Evolutionary conservation across 345 rosid genomes (phyloP), one percentile per base, ranked within the genome.

Genomic region (Turnera subulata): DNA sequence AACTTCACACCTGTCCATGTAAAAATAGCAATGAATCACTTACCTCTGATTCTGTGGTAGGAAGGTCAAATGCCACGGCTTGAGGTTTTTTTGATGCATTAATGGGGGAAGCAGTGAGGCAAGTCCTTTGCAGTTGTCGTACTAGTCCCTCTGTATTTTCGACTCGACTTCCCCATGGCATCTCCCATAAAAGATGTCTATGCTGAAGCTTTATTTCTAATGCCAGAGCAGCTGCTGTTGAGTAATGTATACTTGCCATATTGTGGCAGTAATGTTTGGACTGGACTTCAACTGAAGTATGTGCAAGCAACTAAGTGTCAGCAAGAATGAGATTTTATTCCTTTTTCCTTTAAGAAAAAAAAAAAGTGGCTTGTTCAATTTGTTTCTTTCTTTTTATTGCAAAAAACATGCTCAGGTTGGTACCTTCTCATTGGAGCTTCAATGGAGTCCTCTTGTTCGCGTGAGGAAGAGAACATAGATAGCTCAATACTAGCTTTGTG

Each of bases 51-150:
- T 58, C 53, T 11, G 61, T 5, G 1, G 66, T 50, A 33, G 71
- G 21, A 32, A 26, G 21, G 29, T 57, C 56, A 29, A 23, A 17
- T 13, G 61, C 63, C 35, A 71, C 62, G 12, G 77, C 75, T 58
- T 19, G 52, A 21, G 16, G 46, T 11, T 37, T 39, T 50, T 46
- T 74, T 22, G 33, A 16, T 4, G 0, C 42, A 2, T 20, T 44
- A 4, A 49, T 18, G 35, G n/a, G 25, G 33, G n/a, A 49, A 38
- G 24, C 15, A 3, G 16, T 5, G 8, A 14, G 53, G n/a, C 56
- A 6, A 39, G 22, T 12, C 24, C 43, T 44, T n/a, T 58, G 51
- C 17, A 22, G 38, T 56, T 55, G 62, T 47, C 44, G 54, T 42
- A 16, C 25, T n/a, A n/a, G n/a, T 60, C 46, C 17, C 26, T 33